Evolutionary conservation across 495 filamentous ascomycete species (phyloP), one percentile per base, ranked within the genome.

Genomic region (Penicillium crystallinum): DNA sequence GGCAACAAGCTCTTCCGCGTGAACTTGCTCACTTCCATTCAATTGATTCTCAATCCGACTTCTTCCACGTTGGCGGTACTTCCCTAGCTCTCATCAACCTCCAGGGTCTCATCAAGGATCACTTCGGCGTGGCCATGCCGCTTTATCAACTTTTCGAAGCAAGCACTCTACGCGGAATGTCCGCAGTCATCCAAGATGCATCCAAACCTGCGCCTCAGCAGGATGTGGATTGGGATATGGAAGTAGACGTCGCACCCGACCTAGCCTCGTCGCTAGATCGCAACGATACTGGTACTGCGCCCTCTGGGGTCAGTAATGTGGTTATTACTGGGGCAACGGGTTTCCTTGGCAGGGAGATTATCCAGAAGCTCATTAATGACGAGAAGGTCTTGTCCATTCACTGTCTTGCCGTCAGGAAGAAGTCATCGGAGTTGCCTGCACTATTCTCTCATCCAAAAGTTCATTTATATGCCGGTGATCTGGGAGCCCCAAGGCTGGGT

Each of bases 11-110:
- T 0, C 56, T 71, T 6, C 57, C 66, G 5, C 35, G 10, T 1
- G 55, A 59, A 2, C 8, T 62, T 15, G 21, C 8, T 18, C 43
- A 0, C 33, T 53, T 17, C 15, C 30, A 56, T 21, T 25, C 33
- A 7, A 50, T 67, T 39, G 29, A 52, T 25, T 44, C 62, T 2
- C 17, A 52, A 10, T 61, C 69, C 0, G 60, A 69, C 39, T 76
- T 76, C 49, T 77, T 77, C 49, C 41, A 46, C n/a, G 46, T 69
- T 17, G 73, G 74, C 1, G 74, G 74, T 5, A 68, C 58, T 15
- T 75, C 71, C 0, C 23, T 75, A 1, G 53, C 67, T 2, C 43
- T 77, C 12, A 49, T 73, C 2, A 52, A 50, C 4, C 57, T 77
- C 4, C 67, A 69, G 36, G 35, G 55, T 5, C 37, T 46, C 1